Base-by-base conservation (phyloP, 306 rosid species). In the Elaeagnus macrophylla region DNA sequence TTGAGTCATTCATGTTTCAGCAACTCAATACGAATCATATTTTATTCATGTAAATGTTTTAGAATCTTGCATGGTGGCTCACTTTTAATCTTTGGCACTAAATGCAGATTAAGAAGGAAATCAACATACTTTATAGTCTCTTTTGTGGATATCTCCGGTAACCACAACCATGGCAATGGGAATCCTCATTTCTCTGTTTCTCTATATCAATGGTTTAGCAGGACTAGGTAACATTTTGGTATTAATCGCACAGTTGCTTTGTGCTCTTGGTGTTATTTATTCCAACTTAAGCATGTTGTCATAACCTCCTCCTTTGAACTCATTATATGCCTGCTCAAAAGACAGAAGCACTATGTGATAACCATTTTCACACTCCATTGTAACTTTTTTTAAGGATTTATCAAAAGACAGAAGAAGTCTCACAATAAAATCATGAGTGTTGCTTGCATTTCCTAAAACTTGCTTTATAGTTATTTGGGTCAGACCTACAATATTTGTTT, bases 91-190 rank as follows among this genome's bases (percentile, higher is more conserved):
- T 25, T 25, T 25, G 4, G 32, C 32, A 25, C 32, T 25, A 68
- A 25, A 19, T 69, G 79, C 94, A 88, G 96, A 88, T 88, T 72
- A 88, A 88, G 82, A 88, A 94, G 85, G 96, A 88, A 74, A 88
- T 88, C 57, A 88, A 88, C 67, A 88, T 88, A 70, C 74, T 88
- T 57, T 94, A 88, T 80, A 88, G 83, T 79, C 94, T 88, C 41
- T 88, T 94, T 37, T 94, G 94, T 50, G 96, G 96, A 1, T 39
- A 13, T 35, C 10, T 41, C 46, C 60, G 38, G 48, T 14, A 32
- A 55, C 47, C 47, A 55, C 8, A 10, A 47, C 47, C 60, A 55
- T 39, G 60, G 46, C 14, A 15, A 38, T 58, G 9, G 66, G 59
- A 48, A 75, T 62, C 39, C 71, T 62, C 74, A 58, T 62, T 20